phyloP scores from a whole-genome alignment of 1,284 basidiomycete species.

The Tylopilus orsonianus region DNA sequence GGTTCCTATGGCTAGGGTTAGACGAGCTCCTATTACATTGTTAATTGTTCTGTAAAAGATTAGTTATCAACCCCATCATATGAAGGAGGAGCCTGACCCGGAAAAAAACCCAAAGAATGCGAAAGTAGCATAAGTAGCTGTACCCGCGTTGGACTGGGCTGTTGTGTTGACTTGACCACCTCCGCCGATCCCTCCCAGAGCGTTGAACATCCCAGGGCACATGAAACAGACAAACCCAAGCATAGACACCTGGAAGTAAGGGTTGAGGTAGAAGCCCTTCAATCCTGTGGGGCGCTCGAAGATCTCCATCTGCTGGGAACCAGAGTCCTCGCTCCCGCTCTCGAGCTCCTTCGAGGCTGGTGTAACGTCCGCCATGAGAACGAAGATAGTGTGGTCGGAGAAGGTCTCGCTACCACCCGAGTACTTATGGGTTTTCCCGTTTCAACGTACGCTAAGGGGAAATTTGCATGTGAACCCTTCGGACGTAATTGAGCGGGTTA shows the following conservation, averaged over 20 bases:
- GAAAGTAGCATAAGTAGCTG: slow-evolving; percentile 70
- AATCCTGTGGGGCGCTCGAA: slow-evolving; percentile 34
- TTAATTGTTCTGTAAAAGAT: slow-evolving; percentile 58
- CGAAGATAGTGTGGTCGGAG: background rate
- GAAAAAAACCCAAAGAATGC: slow-evolving; percentile 51
- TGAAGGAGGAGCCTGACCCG: slow-evolving; percentile 24
- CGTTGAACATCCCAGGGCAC: slow-evolving; percentile 37
- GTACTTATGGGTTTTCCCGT: slow-evolving; percentile 18
- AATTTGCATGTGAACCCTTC: slow-evolving; percentile 15
- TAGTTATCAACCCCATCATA: background rate
- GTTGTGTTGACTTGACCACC: slow-evolving; percentile 64
- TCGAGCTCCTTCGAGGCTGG: slow-evolving; percentile 23
- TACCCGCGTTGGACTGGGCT: slow-evolving; percentile 64
- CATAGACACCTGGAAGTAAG: slow-evolving; percentile 38
- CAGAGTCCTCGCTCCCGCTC: slow-evolving; percentile 25
- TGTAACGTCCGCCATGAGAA: slow-evolving; percentile 19
- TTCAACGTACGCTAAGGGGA: background rate
- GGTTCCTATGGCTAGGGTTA: slow-evolving; percentile 72
- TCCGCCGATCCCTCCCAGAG: slow-evolving; percentile 57
- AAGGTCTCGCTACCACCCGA: background rate
- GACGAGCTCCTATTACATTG: slow-evolving; percentile 71
- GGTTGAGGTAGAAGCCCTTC: slow-evolving; percentile 37
- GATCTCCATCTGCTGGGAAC: slow-evolving; percentile 19
- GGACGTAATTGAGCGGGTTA: slow-evolving; percentile 10
- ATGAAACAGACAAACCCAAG: slow-evolving; percentile 46